These are phyloP conservation scores for Phialocephala sp. DNA, from an alignment of 2,329 filamentous ascomycete genomes.

Conservation along the genomic window DNA sequence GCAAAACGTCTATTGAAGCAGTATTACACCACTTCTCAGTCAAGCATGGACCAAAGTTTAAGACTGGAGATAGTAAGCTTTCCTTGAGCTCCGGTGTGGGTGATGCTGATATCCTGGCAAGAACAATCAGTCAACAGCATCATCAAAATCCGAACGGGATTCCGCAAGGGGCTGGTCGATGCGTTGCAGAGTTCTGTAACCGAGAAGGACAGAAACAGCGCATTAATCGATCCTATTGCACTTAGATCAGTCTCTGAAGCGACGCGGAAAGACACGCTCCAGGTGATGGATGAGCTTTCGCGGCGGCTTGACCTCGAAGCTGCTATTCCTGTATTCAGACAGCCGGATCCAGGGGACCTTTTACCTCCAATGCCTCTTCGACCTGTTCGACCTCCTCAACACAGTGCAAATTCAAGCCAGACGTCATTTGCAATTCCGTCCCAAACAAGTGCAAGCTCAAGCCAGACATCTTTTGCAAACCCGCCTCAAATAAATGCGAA, in stretches of 20 bases:
- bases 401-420: conserved; percentile 19
- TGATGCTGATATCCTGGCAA: conserved; percentile 22
- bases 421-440: conserved; percentile 14
- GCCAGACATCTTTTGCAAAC: conserved; percentile 19
- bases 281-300: conserved; percentile 28
- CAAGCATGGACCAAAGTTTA: conserved; percentile 26
- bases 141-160: conserved; percentile 24
- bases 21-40: conserved; percentile 16
- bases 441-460: conserved; percentile 12
- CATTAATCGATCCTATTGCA: conserved; percentile 21
- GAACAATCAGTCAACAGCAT: conserved; percentile 22
- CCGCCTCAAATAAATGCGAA: conserved; percentile 1
- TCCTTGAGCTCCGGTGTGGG: background rate
- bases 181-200: conserved; percentile 20
- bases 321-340: conserved; percentile 3
- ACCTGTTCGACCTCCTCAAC: conserved; percentile 12
- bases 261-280: conserved; percentile 27
- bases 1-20: conserved; percentile 18
- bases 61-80: conserved; percentile 28
- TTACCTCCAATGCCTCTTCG: conserved; percentile 30
- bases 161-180: conserved; percentile 27
- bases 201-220: conserved; percentile 14
- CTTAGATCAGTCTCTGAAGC: conserved; percentile 22
- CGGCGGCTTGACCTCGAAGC: conserved; percentile 12
- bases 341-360: conserved; percentile 25